phyloP scores from a whole-genome alignment of 345 rosid species.

The Citrus maxima region DNA sequence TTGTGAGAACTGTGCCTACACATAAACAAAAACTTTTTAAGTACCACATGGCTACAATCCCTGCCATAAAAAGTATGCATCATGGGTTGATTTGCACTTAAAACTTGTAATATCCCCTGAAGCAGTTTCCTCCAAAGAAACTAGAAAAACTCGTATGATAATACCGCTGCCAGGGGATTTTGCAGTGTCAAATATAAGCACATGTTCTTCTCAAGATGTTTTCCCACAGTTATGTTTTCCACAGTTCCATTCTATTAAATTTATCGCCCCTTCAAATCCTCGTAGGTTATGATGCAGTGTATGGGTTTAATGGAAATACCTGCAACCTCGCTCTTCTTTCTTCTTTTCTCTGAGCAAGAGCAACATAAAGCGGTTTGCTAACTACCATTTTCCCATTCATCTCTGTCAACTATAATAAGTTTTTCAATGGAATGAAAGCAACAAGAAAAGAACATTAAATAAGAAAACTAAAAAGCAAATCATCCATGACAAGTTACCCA shows the following conservation, averaged over 20 bases:
- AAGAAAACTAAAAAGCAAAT: not conserved
- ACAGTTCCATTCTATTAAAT: not conserved
- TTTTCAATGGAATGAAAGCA: not conserved
- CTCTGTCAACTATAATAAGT: constrained; percentile 45
- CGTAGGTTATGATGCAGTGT: not conserved
- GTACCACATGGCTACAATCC: not conserved
- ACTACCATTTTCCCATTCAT: constrained; percentile 92
- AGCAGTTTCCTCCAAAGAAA: not conserved
- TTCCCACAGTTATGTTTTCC: not conserved
- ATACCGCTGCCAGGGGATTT: not conserved
- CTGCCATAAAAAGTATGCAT: not conserved
- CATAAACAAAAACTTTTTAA: not conserved
- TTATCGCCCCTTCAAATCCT: not conserved
- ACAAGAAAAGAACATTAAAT: not conserved
- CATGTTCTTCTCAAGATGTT: not conserved
- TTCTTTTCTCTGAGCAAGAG: constrained; percentile 90
- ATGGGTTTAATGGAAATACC: constrained; percentile 34
- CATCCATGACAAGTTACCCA: not conserved
- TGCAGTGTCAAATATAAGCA: not conserved
- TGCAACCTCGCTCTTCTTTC: constrained; percentile 93
- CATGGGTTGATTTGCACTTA: not conserved
- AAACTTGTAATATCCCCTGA: not conserved
- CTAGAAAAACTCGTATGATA: not conserved
- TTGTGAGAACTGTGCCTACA: constrained; percentile 88
- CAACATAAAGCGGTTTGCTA: constrained; percentile 91